phyloP scores from a whole-genome alignment of 1,284 basidiomycete species.

The Sporisorium iseilematis-ciliati region DNA sequence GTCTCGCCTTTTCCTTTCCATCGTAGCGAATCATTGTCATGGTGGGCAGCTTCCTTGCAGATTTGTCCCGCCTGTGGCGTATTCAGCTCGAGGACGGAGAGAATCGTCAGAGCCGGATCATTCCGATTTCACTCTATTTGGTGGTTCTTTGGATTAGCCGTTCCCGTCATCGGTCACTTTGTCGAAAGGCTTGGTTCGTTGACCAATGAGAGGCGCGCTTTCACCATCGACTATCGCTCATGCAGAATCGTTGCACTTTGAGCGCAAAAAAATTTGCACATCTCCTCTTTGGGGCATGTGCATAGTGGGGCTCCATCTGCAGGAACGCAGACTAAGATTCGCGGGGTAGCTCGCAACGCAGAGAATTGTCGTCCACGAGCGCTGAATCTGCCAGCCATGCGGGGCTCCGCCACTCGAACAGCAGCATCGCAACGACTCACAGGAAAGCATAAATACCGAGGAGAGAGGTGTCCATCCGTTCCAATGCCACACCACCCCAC shows the following conservation, averaged over 20 bases:
- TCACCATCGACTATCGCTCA: neutral
- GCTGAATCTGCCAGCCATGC: too few relatives aligned
- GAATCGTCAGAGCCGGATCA: neutral
- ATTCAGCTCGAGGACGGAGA: neutral
- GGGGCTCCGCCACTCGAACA: too few relatives aligned
- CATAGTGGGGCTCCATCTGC: conserved; percentile 11
- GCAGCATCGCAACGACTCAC: too few relatives aligned
- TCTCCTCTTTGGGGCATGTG: neutral
- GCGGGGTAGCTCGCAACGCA: neutral
- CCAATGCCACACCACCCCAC: too few relatives aligned
- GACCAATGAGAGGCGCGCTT: conserved; percentile 2
- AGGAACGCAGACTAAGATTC: conserved; percentile 1
- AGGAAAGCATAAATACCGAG: too few relatives aligned
- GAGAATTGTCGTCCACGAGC: neutral
- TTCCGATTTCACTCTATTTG: neutral
- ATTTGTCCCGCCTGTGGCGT: neutral
- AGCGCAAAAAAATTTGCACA: neutral
- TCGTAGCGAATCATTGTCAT: neutral
- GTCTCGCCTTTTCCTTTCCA: neutral
- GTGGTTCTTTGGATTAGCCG: neutral
- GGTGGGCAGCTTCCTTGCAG: neutral
- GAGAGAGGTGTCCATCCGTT: too few relatives aligned
- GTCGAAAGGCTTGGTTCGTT: neutral
- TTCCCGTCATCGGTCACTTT: neutral
- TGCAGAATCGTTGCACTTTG: neutral